Evolutionary conservation across 2,329 filamentous ascomycete species (phyloP).

Genomic region (Sphaceloma murrayae): DNA sequence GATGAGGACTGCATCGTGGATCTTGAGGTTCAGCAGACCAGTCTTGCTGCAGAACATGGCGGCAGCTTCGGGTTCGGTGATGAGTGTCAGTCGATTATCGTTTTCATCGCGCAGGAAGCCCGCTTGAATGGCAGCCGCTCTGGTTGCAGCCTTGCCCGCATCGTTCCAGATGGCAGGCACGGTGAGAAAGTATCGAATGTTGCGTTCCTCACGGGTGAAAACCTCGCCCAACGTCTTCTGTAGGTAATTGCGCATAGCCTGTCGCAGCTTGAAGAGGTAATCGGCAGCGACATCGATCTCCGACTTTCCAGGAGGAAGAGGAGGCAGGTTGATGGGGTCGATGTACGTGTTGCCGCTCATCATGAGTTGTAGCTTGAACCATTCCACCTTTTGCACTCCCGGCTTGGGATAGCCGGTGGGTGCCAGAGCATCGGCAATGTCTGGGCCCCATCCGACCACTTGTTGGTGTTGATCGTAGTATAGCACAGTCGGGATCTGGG

Average conservation of each 20-base stretch:
- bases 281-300: conserved; percentile 99
- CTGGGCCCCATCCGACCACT: conserved; percentile 97
- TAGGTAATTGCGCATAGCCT: conserved; percentile 90
- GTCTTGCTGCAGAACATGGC: conserved; percentile 98
- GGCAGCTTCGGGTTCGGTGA: conserved; percentile 93
- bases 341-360: conserved; percentile 98
- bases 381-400: conserved; percentile 97
- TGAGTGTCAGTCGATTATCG: conserved; percentile 86
- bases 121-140: conserved; percentile 91
- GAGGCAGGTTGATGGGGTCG: conserved; percentile 95
- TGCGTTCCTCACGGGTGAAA: conserved; percentile 94
- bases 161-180: conserved; percentile 99
- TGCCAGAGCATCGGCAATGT: conserved; percentile 92
- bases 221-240: conserved; percentile 96
- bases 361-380: conserved; percentile 99
- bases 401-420: conserved; percentile 96
- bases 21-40: conserved; percentile 87
- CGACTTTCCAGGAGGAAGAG: conserved; percentile 92
- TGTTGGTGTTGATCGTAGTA: conserved; percentile 99
- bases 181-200: conserved; percentile 94
- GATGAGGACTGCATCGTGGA: conserved; percentile 96
- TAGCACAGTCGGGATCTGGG: conserved; percentile 91
- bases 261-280: conserved; percentile 94
- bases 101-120: conserved; percentile 96
- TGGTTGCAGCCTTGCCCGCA: conserved; percentile 91